Conservation (phyloP, 2,329 filamentous ascomycete species). For the Aspergillus bombycis region DNA sequence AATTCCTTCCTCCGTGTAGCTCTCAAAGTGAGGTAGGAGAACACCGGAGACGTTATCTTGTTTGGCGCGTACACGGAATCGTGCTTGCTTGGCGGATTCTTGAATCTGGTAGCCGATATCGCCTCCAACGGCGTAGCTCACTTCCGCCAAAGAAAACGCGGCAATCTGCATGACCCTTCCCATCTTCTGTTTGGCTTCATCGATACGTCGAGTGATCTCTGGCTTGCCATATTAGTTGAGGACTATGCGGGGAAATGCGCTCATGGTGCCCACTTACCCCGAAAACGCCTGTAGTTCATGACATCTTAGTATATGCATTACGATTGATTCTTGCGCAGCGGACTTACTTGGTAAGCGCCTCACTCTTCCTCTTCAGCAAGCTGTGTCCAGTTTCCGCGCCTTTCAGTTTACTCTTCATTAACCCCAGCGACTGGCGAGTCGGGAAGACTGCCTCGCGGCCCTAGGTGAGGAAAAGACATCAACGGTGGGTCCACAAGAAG, state of each 20-base stretch:
- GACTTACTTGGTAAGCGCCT: conserved; percentile 90
- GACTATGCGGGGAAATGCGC: conserved; percentile 26
- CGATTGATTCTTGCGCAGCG: neutral
- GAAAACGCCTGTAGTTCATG: conserved; percentile 68
- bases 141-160: conserved; percentile 94
- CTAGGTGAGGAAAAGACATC: conserved; percentile 50
- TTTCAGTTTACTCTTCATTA: conserved; percentile 99
- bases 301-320: neutral
- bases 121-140: conserved; percentile 94
- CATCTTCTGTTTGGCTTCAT: conserved; percentile 99
- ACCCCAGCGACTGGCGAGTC: conserved; percentile 91
- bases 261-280: conserved; percentile 62
- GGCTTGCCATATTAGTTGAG: conserved; percentile 31
- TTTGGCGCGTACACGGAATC: conserved; percentile 90
- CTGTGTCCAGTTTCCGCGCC: conserved; percentile 89
- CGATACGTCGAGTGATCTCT: conserved; percentile 96
- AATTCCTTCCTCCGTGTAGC: conserved; percentile 82
- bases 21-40: conserved; percentile 89
- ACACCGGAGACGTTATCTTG: conserved; percentile 99
- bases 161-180: conserved; percentile 99
- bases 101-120: conserved; percentile 97
- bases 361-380: conserved; percentile 94
- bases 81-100: conserved; percentile 89
- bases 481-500: neutral
- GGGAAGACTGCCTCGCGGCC: conserved; percentile 96